Base-by-base conservation (phyloP, 257 asterid species). In the Ophiorrhiza pumila region DNA sequence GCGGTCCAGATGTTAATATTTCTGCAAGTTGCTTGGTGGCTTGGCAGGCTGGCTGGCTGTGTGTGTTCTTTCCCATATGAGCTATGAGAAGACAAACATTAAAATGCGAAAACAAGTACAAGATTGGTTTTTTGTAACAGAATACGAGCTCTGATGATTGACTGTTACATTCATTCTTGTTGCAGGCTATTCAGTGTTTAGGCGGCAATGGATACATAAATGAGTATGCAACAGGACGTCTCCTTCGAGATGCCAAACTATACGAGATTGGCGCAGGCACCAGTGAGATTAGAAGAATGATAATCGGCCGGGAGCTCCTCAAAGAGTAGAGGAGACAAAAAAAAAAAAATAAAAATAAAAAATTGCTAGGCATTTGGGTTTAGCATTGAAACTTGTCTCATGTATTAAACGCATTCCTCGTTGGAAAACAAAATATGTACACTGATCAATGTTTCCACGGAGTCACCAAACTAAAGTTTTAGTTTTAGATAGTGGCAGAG, bases 221-320 rank as follows among this genome's bases (percentile, higher is more conserved):
- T 31, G 99, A 95, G 73, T 95, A 95, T 75, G 87, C 95, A 7
- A 92, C 99, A 0, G 99, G 99, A n/a, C 96, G 98, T 14, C 87
- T 90, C 71, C 96, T 92, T 34, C 87, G 99, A 65, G 99, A 92
- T 76, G 97, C 99, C 55, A 92, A 95, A 80, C 69, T 95, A 62
- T 95, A 91, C 68, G 99, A 95, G 85, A 92, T 95, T 52, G 99
- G 99, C 17, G 99, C 98, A 25, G 98, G 99, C 76, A 95, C 98
- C 13, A 95, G 98, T 71, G 99, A 95, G 83, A 90, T 95, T 34
- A 85, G 98, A 83, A 80, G 99, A 82, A 75, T 89, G 85, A 85
- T 95, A 58, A 90, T 95, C 39, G 98, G 98, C 8, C 95, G 97
- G 4, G 90, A 85, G 71, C 92, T 95, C 75, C 85, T 90, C 63